Conservation (phyloP, 345 rosid genomes). For the Viola odorata region DNA sequence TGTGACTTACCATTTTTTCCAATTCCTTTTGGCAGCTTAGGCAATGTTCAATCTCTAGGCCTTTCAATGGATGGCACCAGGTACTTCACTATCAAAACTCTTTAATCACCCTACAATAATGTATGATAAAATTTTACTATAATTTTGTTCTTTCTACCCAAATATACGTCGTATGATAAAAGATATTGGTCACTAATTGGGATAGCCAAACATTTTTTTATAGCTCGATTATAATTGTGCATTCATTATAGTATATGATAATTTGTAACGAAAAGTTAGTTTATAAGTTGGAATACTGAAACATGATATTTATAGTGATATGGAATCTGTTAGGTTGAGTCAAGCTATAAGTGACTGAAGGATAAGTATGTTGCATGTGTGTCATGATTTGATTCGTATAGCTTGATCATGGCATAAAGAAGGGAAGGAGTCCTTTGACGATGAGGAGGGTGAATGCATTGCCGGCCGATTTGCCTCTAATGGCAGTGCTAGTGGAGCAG, state of each 20-base stretch:
- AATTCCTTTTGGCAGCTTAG: constrained; percentile 29
- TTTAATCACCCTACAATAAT: no score
- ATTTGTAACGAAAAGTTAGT: background rate
- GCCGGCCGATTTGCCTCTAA: constrained; percentile 69
- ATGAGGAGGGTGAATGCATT: constrained; percentile 51
- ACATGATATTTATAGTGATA: background rate
- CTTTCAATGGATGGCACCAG: constrained; percentile 25
- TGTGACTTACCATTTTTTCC: background rate
- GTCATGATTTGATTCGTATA: constrained; percentile 5
- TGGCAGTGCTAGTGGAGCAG: constrained; percentile 83
- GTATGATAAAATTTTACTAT: no score
- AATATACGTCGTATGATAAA: no score
- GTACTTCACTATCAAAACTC: no score
- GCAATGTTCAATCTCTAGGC: constrained; percentile 32
- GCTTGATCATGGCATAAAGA: constrained; percentile 24
- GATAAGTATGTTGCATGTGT: background rate
- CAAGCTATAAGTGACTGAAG: no score
- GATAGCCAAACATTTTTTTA: no score
- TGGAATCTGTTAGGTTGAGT: background rate
- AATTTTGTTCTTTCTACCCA: no score
- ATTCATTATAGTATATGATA: background rate
- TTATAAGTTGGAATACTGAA: background rate
- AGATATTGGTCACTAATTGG: no score
- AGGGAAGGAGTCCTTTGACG: constrained; percentile 27
- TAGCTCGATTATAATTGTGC: no score